Percentiles rank a stretch among this genome's conserved stretches.
phyloP scores from a whole-genome alignment of 1,284 basidiomycete species.

The Mycena citricolor region DNA sequence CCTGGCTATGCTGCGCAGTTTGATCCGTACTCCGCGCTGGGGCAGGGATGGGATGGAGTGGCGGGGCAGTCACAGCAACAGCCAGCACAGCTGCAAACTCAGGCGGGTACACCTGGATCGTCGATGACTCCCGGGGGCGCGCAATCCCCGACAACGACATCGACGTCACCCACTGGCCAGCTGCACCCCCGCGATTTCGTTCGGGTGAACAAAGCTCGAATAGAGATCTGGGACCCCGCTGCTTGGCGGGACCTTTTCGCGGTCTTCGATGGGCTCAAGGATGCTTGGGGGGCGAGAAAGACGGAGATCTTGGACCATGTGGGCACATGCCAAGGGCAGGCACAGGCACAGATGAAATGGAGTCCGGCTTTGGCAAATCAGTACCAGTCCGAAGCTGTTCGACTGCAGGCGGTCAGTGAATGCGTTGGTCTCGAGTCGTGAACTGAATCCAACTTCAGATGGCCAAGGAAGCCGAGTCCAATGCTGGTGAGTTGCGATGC shows the following conservation, averaged over 20 bases:
- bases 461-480: constrained; percentile 48
- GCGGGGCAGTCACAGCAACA: constrained; percentile 8
- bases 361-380: constrained; percentile 42
- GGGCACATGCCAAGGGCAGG: constrained; percentile 34
- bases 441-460: constrained; percentile 35
- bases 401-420: constrained; percentile 48
- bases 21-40: constrained; percentile 50
- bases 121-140: constrained; percentile 23
- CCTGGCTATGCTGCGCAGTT: constrained; percentile 50
- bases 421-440: background rate
- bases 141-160: constrained; percentile 18
- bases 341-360: constrained; percentile 41
- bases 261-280: constrained; percentile 52
- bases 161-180: constrained; percentile 37
- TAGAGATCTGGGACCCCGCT: constrained; percentile 58
- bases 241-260: constrained; percentile 59
- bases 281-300: constrained; percentile 50
- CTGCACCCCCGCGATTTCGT: constrained; percentile 58
- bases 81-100: constrained; percentile 30
- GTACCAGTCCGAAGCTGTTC: constrained; percentile 47
- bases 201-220: constrained; percentile 49
- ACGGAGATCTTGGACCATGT: constrained; percentile 44
- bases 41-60: constrained; percentile 38
- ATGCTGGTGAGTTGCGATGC: constrained; percentile 40
- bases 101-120: constrained; percentile 27